Conservation (phyloP, 2,329 filamentous ascomycete species). For the Alternaria hordeiaustralica region DNA sequence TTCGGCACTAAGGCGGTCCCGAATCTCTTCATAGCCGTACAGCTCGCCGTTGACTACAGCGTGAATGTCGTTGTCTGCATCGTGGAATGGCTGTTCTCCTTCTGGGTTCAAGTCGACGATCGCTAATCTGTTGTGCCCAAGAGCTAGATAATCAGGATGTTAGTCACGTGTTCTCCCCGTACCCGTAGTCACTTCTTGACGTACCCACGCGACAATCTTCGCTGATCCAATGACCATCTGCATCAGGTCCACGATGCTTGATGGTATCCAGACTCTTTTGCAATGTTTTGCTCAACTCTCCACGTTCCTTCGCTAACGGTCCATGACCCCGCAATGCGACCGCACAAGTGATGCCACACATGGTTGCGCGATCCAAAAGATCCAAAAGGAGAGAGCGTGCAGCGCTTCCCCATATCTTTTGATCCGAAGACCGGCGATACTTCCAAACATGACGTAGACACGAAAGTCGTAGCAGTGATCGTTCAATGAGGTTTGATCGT, state of each 20-base stretch:
- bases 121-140: conserved; percentile 35
- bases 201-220: conserved; percentile 53
- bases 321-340: conserved; percentile 21
- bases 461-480: neutral
- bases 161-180: conserved; percentile 10
- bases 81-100: conserved; percentile 36
- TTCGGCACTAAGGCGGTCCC: conserved; percentile 42
- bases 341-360: conserved; percentile 25
- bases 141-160: conserved; percentile 16
- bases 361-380: neutral
- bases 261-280: conserved; percentile 33
- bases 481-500: conserved; percentile 2
- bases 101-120: conserved; percentile 33
- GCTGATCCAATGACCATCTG: conserved; percentile 55
- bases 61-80: conserved; percentile 48
- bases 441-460: conserved; percentile 5
- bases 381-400: neutral
- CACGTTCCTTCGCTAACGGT: conserved; percentile 5
- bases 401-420: neutral
- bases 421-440: neutral
- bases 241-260: conserved; percentile 56
- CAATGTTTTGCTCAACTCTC: conserved; percentile 13
- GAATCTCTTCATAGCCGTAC: conserved; percentile 60
- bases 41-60: conserved; percentile 67
- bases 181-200: conserved; percentile 1